These are phyloP conservation scores for Rubia occidens DNA, from an alignment of 305 asterid genomes.

Conservation along the genomic window DNA sequence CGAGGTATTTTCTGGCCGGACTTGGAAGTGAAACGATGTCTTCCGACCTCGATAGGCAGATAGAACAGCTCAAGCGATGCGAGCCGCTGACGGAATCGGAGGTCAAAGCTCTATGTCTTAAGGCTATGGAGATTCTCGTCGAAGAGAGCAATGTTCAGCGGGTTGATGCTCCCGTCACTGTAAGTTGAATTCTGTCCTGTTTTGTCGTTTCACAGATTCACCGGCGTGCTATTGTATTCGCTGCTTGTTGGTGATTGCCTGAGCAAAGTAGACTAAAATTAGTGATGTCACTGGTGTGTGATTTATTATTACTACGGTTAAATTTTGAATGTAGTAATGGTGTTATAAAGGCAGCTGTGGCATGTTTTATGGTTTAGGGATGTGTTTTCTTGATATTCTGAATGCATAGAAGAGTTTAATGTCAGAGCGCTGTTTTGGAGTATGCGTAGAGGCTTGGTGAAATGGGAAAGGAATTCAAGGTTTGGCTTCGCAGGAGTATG, in stretches of 20 bases:
- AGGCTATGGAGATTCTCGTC: constrained; percentile 93
- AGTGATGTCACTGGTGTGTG: not conserved
- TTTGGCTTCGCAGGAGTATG: not conserved
- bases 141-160: constrained; percentile 95
- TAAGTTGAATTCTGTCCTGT: constrained; percentile 23
- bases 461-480: not conserved
- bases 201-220: not conserved
- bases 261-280: not conserved
- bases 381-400: not conserved
- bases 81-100: constrained; percentile 82
- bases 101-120: constrained; percentile 81
- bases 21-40: constrained; percentile 41
- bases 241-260: not conserved
- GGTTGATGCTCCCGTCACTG: constrained; percentile 85
- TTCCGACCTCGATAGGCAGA: constrained; percentile 96
- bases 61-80: constrained; percentile 89
- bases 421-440: not conserved
- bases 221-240: not conserved
- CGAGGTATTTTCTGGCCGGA: not conserved
- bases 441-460: not conserved
- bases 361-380: not conserved
- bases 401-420: not conserved
- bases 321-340: not conserved
- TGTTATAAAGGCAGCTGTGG: not conserved
- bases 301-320: not conserved